These are phyloP conservation scores for Kodamaea fungicola DNA, from an alignment of 1,139 yeast genomes.

Conservation along the genomic window DNA sequence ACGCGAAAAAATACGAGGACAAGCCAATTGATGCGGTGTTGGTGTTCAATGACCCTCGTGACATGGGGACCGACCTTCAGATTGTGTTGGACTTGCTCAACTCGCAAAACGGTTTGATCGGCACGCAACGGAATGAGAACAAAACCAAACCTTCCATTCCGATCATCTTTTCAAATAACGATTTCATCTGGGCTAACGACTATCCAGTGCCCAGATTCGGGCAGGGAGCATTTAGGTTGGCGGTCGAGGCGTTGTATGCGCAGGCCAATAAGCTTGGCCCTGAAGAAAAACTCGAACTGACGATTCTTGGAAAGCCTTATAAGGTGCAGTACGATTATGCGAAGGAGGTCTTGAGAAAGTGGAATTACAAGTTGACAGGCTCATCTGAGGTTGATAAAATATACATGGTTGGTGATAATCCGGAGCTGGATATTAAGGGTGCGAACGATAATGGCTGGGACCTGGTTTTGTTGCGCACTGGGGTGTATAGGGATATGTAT, in stretches of 20 bases:
- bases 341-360: constrained; percentile 61
- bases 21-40: constrained; percentile 72
- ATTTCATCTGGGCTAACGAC: constrained; percentile 88
- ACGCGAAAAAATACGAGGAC: constrained; percentile 20
- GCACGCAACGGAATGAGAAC: constrained; percentile 41
- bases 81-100: constrained; percentile 69
- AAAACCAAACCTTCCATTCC: constrained; percentile 61
- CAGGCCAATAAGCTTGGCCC: constrained; percentile 49
- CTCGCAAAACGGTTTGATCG: constrained; percentile 61
- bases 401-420: constrained; percentile 96
- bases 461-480: constrained; percentile 77
- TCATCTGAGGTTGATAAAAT: constrained; percentile 52
- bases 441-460: constrained; percentile 89
- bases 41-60: constrained; percentile 90
- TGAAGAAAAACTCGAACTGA: constrained; percentile 42
- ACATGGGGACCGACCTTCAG: constrained; percentile 84
- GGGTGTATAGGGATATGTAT: constrained; percentile 78
- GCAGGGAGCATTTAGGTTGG: constrained; percentile 81
- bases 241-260: constrained; percentile 60
- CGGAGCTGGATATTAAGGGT: constrained; percentile 86
- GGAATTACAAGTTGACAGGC: constrained; percentile 45
- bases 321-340: constrained; percentile 82
- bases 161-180: constrained; percentile 81
- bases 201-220: constrained; percentile 81
- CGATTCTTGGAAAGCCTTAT: constrained; percentile 83